These are phyloP conservation scores for Nicotiana knightiana DNA, from an alignment of 257 asterid species.

Conservation along the genomic window DNA sequence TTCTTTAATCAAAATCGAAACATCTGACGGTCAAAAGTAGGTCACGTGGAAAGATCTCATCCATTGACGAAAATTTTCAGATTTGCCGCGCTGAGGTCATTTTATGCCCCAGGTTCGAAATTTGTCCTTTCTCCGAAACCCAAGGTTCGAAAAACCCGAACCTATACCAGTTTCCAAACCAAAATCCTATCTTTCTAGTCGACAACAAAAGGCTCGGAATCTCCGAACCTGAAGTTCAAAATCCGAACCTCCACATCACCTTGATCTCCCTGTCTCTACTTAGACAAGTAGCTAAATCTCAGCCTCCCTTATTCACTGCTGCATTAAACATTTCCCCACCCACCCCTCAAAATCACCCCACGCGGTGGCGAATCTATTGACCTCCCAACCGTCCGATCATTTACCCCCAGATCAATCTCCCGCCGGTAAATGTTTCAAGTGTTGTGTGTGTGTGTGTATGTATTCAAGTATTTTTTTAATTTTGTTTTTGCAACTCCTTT, in stretches of 20 bases:
- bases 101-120: conserved; percentile 47
- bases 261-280: background rate
- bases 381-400: conserved; percentile 7
- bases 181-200: background rate
- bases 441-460: too few species aligned
- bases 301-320: background rate
- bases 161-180: conserved; percentile 1
- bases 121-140: conserved; percentile 43
- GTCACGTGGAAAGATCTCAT: conserved; percentile 17
- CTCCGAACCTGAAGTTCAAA: background rate
- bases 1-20: background rate
- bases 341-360: background rate
- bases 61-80: conserved; percentile 20
- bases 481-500: background rate
- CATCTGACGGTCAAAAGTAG: background rate
- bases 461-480: too few species aligned
- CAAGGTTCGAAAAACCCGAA: conserved; percentile 41
- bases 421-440: background rate
- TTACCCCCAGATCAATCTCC: background rate
- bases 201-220: conserved; percentile 26
- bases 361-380: background rate
- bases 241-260: conserved; percentile 15
- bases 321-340: background rate
- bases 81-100: conserved; percentile 59
- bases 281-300: background rate